phyloP scores from a whole-genome alignment of 495 filamentous ascomycete genomes.

The Podospora tetraspora region DNA sequence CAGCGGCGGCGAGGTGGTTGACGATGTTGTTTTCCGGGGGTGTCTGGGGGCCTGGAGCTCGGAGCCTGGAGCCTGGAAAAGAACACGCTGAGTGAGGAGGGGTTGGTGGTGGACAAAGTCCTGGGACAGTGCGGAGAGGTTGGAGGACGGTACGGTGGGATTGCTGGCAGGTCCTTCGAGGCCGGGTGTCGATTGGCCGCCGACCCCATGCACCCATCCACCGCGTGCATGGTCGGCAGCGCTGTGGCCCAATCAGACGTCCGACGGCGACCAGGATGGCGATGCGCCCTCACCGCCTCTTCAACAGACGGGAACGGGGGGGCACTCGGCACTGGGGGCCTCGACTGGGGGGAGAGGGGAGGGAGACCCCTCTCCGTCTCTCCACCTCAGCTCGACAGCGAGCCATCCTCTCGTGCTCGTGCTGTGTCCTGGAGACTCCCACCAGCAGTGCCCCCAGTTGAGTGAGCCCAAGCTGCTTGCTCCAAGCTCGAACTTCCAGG shows the following conservation, averaged over 20 bases:
- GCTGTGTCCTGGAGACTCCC: background rate
- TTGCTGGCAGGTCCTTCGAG: slow-evolving; percentile 11
- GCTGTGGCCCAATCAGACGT: slow-evolving; percentile 27
- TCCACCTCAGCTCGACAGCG: background rate
- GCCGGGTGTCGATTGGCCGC: slow-evolving; percentile 22
- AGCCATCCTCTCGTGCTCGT: background rate
- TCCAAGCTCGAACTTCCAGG: slow-evolving; percentile 4
- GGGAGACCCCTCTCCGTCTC: background rate
- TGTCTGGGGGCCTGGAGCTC: background rate
- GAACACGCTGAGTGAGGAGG: slow-evolving; percentile 19
- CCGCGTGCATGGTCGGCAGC: slow-evolving; percentile 17
- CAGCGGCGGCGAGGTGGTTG: background rate
- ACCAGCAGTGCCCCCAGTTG: too few relatives aligned
- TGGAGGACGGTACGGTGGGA: slow-evolving; percentile 14
- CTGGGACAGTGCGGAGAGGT: slow-evolving; percentile 30
- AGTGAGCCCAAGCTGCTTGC: background rate
- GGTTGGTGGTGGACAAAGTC: slow-evolving; percentile 24
- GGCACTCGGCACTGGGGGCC: slow-evolving; percentile 16
- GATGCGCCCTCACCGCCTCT: slow-evolving; percentile 39
- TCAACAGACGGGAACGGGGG: slow-evolving; percentile 25
- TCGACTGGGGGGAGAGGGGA: background rate
- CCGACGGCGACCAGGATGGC: slow-evolving; percentile 24
- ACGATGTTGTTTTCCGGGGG: background rate
- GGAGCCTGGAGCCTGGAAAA: background rate
- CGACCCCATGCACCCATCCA: slow-evolving; percentile 24